phyloP scores from a whole-genome alignment of 1,284 basidiomycete species.

The Hemileccinum hortonii region DNA sequence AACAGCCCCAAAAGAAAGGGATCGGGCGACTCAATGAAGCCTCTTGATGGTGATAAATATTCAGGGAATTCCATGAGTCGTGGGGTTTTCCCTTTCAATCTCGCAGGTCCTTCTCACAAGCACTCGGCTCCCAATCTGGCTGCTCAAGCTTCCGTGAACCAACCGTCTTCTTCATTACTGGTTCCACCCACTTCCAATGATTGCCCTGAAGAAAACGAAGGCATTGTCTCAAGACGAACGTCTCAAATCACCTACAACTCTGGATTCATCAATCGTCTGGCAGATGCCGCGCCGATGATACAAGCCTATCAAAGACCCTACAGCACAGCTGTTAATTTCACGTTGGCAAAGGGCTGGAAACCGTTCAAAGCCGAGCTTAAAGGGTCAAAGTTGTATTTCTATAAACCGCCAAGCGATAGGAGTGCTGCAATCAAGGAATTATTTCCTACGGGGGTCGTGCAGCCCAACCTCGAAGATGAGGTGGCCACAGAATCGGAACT shows the following conservation, averaged over 20 bases:
- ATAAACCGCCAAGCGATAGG: slow-evolving; percentile 74
- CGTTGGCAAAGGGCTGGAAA: slow-evolving; percentile 72
- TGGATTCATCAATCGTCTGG: slow-evolving; percentile 72
- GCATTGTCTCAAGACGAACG: slow-evolving; percentile 47
- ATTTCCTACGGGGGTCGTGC: slow-evolving; percentile 64
- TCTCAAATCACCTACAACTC: slow-evolving; percentile 76
- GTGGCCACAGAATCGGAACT: slow-evolving; percentile 25
- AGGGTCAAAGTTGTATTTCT: slow-evolving; percentile 79
- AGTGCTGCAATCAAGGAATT: slow-evolving; percentile 63
- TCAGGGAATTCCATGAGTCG: slow-evolving; percentile 19
- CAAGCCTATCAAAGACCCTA: slow-evolving; percentile 33
- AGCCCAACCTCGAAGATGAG: slow-evolving; percentile 50
- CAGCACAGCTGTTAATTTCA: slow-evolving; percentile 26
- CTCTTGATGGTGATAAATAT: slow-evolving; percentile 28
- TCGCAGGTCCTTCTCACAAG: slow-evolving; percentile 32
- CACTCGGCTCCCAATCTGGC: slow-evolving; percentile 22
- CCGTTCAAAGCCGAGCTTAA: slow-evolving; percentile 78
- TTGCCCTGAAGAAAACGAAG: slow-evolving; percentile 22
- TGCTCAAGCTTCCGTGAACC: slow-evolving; percentile 16
- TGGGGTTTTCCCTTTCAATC: slow-evolving; percentile 35
- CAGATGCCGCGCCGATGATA: slow-evolving; percentile 46
- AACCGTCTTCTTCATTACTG: slow-evolving; percentile 42
- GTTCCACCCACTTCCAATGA: slow-evolving; percentile 51
- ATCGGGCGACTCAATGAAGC: slow-evolving; percentile 39
- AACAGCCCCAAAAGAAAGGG: slow-evolving; percentile 56